Evolutionary conservation across 1,284 basidiomycete species (phyloP), one percentile per base, ranked within the genome.

Genomic region (Microbotryomycetes sp.): DNA sequence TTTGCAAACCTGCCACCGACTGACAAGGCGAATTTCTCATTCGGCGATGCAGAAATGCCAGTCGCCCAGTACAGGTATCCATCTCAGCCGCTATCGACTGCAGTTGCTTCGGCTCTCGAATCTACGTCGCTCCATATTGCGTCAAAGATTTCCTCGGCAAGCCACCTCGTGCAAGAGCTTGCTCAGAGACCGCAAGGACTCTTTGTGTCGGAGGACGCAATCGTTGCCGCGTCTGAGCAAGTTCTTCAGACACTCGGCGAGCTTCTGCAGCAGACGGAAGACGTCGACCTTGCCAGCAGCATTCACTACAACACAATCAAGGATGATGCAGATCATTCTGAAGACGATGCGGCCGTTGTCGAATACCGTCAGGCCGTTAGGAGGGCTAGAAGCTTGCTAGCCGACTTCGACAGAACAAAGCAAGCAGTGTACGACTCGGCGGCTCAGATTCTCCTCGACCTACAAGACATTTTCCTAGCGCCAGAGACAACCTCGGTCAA

Each of bases 211-310:
- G n/a, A 4, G 4, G 56, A 21, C 3, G 24, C 64, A 13, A 31
- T 62, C 47, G 31, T 50, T 9, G 52, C 29, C 5, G 48, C 58
- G 11, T 24, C 50, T 4, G 53, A 59, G 16, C 27, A 53, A 18
- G 54, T 70, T 21, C 57, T 64, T 18, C 41, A 28, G 5, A 35
- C 52, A 18, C 59, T 74, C 11, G 64, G 65, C 5, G 73, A 79
- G 7, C 81, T 86, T 56, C 76, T 89, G 30, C 73, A 76, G 5
- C 79, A 81, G 52, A 78, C 85, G 35, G 80, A 83, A 24, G 83
- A 87, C 68, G 79, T 90, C 60, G 84, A 89, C 73, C 76, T 91
- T 53, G 87, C 87, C 24, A 81, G 89, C 56, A 86, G 88, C 65
- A 81, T 89, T 60, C 88, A 90, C 69, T 41, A 41, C 35, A 18